These are phyloP conservation scores for Mortierella hygrophila DNA, from an alignment of 192 early-diverging fungal species.

Conservation along the genomic window DNA sequence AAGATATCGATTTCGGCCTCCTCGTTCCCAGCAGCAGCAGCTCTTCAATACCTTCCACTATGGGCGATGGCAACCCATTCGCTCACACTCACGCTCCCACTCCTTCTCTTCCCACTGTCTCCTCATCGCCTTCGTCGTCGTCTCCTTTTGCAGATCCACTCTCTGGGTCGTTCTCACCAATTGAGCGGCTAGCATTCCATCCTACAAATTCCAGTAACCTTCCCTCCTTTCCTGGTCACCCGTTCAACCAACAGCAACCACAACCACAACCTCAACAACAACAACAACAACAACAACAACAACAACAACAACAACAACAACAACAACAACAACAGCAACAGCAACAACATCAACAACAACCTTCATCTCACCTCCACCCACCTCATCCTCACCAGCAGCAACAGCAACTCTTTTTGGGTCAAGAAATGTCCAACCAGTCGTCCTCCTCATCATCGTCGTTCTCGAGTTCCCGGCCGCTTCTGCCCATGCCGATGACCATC, in stretches of 20 bases:
- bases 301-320: not conserved
- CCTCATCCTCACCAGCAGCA: not conserved
- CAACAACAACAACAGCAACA: not conserved
- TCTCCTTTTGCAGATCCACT: conserved; percentile 5
- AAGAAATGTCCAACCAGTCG: not conserved
- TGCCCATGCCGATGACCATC: conserved; percentile 16
- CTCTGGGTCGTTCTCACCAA: not conserved
- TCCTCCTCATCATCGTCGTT: not conserved
- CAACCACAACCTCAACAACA: not conserved
- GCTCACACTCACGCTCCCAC: not conserved
- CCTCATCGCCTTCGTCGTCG: not conserved
- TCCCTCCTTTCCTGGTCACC: not conserved
- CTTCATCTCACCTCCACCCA: not conserved
- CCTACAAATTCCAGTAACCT: not conserved
- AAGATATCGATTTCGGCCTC: conserved; percentile 16
- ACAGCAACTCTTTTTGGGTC: not conserved
- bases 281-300: not conserved
- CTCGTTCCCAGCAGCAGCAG: not conserved
- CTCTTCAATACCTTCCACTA: not conserved
- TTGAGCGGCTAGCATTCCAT: not conserved
- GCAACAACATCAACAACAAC: not conserved
- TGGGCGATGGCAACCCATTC: not conserved
- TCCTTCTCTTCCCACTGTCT: not conserved
- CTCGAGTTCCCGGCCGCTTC: not conserved
- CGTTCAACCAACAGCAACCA: not conserved